Percentiles rank a stretch among this genome's conserved stretches.
Conservation (phyloP, 2,329 filamentous ascomycete species). For the Penicillium sp. region DNA sequence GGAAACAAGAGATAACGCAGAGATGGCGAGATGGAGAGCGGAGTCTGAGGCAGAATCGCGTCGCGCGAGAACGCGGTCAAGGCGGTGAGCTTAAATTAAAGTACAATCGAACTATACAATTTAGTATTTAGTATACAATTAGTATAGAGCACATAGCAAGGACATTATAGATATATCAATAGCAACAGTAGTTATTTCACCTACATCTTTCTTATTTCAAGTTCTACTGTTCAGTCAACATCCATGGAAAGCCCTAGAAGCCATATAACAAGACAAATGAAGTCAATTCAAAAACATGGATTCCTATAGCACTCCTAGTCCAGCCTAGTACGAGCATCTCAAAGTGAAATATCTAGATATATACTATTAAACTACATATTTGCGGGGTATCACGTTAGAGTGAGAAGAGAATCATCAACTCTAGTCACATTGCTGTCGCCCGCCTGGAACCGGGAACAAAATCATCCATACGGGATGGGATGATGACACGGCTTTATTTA, state of each 20-base stretch:
- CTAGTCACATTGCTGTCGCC: not conserved
- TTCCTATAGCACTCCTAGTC: too few species aligned
- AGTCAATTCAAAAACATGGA: too few species aligned
- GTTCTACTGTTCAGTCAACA: too few species aligned
- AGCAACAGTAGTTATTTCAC: too few species aligned
- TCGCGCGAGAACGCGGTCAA: slow-evolving; percentile 7
- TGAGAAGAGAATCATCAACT: not conserved
- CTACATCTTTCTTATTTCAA: too few species aligned
- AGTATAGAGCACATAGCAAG: too few species aligned
- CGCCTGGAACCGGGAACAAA: not conserved
- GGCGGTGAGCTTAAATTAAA: not conserved
- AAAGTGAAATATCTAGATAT: not conserved
- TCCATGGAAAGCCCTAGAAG: too few species aligned
- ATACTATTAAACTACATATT: slow-evolving; percentile 2
- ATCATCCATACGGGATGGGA: not conserved
- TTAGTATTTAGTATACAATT: too few species aligned
- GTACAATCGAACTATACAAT: too few species aligned
- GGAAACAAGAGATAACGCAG: slow-evolving; percentile 1
- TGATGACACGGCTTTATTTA: slow-evolving; percentile 26
- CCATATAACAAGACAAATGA: too few species aligned
- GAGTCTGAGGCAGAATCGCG: slow-evolving; percentile 6
- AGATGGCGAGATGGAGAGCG: not conserved
- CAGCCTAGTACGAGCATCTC: too few species aligned
- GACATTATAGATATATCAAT: too few species aligned
- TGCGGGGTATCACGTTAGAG: not conserved